Evolutionary conservation across 208 protist genomes (phyloP).

Genomic region (Acanthamoeba lenticulata): DNA sequence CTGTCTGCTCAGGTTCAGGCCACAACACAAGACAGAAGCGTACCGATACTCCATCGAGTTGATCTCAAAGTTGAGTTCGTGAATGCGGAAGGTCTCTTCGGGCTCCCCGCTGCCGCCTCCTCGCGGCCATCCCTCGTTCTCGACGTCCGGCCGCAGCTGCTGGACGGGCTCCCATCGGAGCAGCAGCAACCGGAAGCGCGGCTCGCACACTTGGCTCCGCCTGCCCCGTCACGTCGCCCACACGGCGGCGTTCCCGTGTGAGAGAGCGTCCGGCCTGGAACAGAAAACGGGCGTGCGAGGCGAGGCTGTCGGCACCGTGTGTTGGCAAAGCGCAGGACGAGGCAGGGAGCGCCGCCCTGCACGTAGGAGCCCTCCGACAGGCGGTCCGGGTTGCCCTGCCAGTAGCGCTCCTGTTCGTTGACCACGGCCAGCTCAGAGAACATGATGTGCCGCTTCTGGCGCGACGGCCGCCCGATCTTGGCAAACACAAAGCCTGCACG

Average conservation of each 20-base stretch:
- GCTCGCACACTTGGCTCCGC: constrained; percentile 55
- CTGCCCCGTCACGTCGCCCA: no score
- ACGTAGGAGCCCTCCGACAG: constrained; percentile 22
- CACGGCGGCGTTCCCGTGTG: not conserved
- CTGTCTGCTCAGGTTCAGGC: no score
- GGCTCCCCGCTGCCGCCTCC: not conserved
- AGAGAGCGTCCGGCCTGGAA: no score
- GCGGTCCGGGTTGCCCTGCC: constrained; percentile 24
- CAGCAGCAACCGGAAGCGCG: constrained; percentile 39
- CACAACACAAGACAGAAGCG: not conserved
- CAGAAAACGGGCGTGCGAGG: not conserved
- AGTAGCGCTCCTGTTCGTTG: constrained; percentile 24
- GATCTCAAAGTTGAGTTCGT: constrained; percentile 65
- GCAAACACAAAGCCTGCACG: constrained; percentile 64
- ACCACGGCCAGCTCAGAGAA: constrained; percentile 54
- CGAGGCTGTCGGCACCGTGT: not conserved
- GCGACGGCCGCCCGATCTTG: constrained; percentile 51
- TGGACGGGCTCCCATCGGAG: not conserved
- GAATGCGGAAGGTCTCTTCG: constrained; percentile 29
- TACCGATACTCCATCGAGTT: constrained; percentile 24
- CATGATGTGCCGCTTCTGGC: constrained; percentile 64
- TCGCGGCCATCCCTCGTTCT: not conserved
- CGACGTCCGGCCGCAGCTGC: not conserved
- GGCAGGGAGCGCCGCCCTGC: constrained; percentile 40
- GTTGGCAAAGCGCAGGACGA: constrained; percentile 47